Conservation (phyloP, 352 stramenopile species). For the Thraustochytrium sp. region DNA sequence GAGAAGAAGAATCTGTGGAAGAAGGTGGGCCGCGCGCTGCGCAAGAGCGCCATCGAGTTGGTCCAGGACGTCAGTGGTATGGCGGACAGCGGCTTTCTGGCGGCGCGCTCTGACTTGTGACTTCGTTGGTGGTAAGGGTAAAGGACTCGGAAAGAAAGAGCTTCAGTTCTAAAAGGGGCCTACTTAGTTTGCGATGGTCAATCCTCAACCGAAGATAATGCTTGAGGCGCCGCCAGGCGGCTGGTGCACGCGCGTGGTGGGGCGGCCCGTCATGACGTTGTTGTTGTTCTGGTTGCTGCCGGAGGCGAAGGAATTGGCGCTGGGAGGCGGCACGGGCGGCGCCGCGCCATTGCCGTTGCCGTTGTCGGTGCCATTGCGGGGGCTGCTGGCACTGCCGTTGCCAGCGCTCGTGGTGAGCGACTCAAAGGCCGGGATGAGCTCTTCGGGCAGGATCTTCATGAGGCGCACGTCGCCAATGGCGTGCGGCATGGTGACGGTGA, state of each 20-base stretch:
- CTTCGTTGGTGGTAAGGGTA: too few relatives aligned
- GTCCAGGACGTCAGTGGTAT: too few relatives aligned
- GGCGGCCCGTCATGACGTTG: slow-evolving; percentile 77
- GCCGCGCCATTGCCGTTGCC: background rate
- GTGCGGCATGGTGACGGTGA: slow-evolving; percentile 19
- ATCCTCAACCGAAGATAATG: slow-evolving; percentile 57
- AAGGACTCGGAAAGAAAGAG: too few relatives aligned
- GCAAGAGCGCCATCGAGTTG: too few relatives aligned
- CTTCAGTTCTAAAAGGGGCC: too few relatives aligned
- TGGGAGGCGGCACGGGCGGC: slow-evolving; percentile 49
- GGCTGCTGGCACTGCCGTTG: background rate
- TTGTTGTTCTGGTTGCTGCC: slow-evolving; percentile 75
- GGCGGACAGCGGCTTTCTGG: too few relatives aligned
- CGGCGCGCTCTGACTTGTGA: too few relatives aligned
- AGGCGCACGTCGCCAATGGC: slow-evolving; percentile 24
- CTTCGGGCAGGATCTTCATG: slow-evolving; percentile 30
- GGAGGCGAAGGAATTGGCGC: slow-evolving; percentile 72
- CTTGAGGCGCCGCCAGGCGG: slow-evolving; percentile 74
- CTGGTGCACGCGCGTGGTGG: slow-evolving; percentile 76
- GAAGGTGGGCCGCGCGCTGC: too few relatives aligned
- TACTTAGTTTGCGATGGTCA: too few relatives aligned
- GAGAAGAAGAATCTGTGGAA: background rate
- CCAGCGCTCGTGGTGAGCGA: background rate
- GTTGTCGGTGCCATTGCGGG: background rate
- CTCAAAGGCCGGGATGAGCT: slow-evolving; percentile 40